These are phyloP conservation scores for Dittrichia graveolens DNA, from an alignment of 129 eudicot species.

Conservation along the genomic window DNA sequence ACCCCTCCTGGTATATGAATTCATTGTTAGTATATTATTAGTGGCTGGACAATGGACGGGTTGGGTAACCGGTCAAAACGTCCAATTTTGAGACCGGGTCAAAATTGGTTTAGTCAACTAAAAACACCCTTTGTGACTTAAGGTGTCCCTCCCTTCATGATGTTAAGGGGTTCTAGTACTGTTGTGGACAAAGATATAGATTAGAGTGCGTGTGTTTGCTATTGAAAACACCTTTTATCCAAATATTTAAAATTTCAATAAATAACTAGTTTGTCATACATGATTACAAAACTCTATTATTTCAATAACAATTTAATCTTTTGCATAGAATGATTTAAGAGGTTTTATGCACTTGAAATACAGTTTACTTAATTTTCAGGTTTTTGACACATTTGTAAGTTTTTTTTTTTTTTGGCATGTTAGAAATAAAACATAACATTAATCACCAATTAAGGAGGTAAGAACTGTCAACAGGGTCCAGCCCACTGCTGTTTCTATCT, in stretches of 20 bases:
- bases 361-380: no score
- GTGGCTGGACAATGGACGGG: background rate
- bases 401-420: background rate
- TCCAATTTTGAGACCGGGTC: background rate
- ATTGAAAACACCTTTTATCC: background rate
- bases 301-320: background rate
- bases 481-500: no score
- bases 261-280: background rate
- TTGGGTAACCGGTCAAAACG: background rate
- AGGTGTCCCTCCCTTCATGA: no score
- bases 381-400: background rate
- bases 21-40: background rate
- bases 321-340: background rate
- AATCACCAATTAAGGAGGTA: no score
- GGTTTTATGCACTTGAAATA: background rate
- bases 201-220: no score
- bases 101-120: background rate
- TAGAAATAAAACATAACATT: background rate
- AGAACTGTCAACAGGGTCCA: no score
- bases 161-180: no score
- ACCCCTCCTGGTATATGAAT: constrained; percentile 65
- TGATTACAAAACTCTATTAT: background rate
- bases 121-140: no score
- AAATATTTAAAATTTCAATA: no score
- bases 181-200: no score